Percentiles rank a stretch among this genome's conserved stretches.
phyloP scores from a whole-genome alignment of 2,329 filamentous ascomycete genomes.

The Fusarium robinianum region DNA sequence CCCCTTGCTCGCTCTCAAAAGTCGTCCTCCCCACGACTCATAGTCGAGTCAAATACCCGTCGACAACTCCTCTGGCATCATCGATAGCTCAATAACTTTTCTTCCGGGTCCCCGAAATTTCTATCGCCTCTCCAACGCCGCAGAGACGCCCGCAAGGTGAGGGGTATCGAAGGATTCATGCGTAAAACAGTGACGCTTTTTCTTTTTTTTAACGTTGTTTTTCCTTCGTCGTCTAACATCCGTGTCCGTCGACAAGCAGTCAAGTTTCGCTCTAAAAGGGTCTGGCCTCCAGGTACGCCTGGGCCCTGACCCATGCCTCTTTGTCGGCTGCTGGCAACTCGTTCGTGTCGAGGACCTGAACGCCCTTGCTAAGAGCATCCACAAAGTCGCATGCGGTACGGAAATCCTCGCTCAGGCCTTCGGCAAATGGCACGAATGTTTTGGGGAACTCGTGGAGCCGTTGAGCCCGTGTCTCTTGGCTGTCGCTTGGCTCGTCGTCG shows the following conservation, averaged over 20 bases:
- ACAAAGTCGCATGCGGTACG: constrained; percentile 62
- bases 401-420: constrained; percentile 63
- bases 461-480: constrained; percentile 49
- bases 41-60: constrained; percentile 7
- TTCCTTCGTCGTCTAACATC: constrained; percentile 24
- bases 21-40: constrained; percentile 29
- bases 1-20: background rate
- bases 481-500: constrained; percentile 65
- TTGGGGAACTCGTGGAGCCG: constrained; percentile 57
- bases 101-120: constrained; percentile 27
- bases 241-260: constrained; percentile 24
- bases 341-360: constrained; percentile 57
- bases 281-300: constrained; percentile 54
- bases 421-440: constrained; percentile 62
- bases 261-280: constrained; percentile 41
- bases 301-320: constrained; percentile 59
- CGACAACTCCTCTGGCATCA: constrained; percentile 23
- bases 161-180: constrained; percentile 28
- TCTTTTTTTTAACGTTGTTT: constrained; percentile 14
- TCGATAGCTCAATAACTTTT: constrained; percentile 34
- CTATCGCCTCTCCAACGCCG: constrained; percentile 36
- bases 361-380: constrained; percentile 59
- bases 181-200: constrained; percentile 14
- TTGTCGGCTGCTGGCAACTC: constrained; percentile 54
- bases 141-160: constrained; percentile 30